Evolutionary conservation across 768 basidiomycete genomes (phyloP).

Genomic region (Pleurotus tuber-regium): DNA sequence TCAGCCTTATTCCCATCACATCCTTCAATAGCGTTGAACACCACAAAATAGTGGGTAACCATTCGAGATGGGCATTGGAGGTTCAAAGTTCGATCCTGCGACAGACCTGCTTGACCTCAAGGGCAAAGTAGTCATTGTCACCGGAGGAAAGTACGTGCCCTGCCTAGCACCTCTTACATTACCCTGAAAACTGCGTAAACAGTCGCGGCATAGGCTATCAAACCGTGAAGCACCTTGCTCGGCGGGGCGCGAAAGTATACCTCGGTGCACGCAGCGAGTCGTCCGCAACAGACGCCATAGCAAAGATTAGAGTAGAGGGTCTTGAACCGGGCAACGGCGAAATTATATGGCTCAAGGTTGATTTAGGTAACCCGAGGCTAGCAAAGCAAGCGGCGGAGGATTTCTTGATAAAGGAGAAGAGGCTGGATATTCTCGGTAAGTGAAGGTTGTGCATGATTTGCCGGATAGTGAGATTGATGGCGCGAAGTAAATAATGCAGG

Average conservation of each 20-base stretch:
- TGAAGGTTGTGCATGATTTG: constrained; percentile 1
- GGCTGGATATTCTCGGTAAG: constrained; percentile 22
- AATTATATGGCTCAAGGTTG: constrained; percentile 35
- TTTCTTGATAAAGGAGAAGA: constrained; percentile 22
- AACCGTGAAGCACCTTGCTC: constrained; percentile 43
- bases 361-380: constrained; percentile 31
- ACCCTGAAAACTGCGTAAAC: too few species aligned
- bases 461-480: background rate
- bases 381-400: constrained; percentile 33
- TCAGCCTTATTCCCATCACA: too few species aligned
- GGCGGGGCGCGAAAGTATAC: constrained; percentile 50
- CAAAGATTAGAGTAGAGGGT: constrained; percentile 27
- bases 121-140: constrained; percentile 55
- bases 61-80: constrained; percentile 19
- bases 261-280: constrained; percentile 43
- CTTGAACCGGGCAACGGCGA: constrained; percentile 21
- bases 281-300: constrained; percentile 17
- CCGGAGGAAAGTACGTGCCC: constrained; percentile 51
- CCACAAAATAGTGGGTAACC: too few species aligned
- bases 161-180: background rate
- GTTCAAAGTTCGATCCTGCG: constrained; percentile 29
- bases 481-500: constrained; percentile 14
- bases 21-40: too few species aligned
- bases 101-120: constrained; percentile 42
- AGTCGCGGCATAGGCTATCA: constrained; percentile 48